These are phyloP conservation scores for Lenwebbia sp. DNA, from an alignment of 345 rosid genomes.

Conservation along the genomic window DNA sequence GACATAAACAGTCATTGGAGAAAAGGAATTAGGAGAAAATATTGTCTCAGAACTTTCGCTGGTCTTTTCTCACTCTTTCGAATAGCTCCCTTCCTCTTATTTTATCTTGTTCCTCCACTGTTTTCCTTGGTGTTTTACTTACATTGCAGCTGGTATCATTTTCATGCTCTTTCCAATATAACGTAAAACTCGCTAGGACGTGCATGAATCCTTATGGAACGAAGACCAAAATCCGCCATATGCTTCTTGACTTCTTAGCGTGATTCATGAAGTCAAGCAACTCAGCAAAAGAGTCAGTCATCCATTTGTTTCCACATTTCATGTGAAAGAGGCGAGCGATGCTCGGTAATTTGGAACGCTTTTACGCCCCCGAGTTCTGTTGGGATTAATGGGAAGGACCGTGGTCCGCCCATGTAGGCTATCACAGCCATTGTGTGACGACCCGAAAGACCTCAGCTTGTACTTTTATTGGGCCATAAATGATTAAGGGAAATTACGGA, in stretches of 20 bases:
- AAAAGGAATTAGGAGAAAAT: not conserved
- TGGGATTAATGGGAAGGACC: too few relatives aligned
- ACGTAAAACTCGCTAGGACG: not conserved
- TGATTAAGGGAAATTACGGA: too few relatives aligned
- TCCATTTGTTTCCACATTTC: too few relatives aligned
- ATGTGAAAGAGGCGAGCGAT: too few relatives aligned
- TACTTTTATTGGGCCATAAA: too few relatives aligned
- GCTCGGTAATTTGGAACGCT: too few relatives aligned
- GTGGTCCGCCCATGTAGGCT: too few relatives aligned
- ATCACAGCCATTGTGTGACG: too few relatives aligned
- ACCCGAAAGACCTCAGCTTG: too few relatives aligned
- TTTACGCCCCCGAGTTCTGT: too few relatives aligned
- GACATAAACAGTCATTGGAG: not conserved
- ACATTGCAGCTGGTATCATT: not conserved
- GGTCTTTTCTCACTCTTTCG: not conserved
- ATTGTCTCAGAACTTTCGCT: not conserved
- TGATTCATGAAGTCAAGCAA: not conserved
- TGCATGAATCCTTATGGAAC: not conserved
- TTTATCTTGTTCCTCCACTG: not conserved
- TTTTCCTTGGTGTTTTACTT: not conserved
- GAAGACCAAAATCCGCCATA: not conserved
- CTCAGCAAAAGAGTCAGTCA: not conserved
- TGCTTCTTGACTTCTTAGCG: too few relatives aligned
- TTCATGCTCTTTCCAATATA: not conserved
- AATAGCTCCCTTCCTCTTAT: not conserved